These are phyloP conservation scores for Fusarium tanahbumbuense DNA, from an alignment of 2,329 filamentous ascomycete species.

Conservation along the genomic window DNA sequence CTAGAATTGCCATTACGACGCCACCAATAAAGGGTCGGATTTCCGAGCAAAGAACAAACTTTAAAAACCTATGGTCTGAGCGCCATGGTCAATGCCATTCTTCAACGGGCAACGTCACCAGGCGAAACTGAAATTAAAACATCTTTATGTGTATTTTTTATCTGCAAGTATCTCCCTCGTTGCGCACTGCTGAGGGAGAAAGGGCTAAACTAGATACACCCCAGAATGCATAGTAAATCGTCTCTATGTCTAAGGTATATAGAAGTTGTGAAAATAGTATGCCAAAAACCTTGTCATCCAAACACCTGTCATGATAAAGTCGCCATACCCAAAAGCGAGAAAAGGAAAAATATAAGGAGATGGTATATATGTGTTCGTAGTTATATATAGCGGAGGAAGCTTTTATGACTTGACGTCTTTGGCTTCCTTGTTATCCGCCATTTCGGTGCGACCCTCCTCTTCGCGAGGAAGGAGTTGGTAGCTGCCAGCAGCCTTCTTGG, in stretches of 20 bases:
- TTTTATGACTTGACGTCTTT: conserved; percentile 27
- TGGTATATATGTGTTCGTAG: conserved; percentile 8
- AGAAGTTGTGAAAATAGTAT: conserved; percentile 24
- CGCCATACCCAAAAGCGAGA: conserved; percentile 28
- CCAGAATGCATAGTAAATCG: conserved; percentile 33
- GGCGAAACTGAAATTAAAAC: neutral
- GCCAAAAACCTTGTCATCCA: conserved; percentile 22
- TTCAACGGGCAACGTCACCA: neutral
- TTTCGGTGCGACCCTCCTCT: conserved; percentile 34
- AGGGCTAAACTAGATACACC: conserved; percentile 19
- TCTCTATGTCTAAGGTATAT: conserved; percentile 37
- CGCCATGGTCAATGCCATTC: neutral
- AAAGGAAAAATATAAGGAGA: conserved; percentile 21
- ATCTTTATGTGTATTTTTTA: conserved; percentile 10
- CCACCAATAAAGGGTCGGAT: conserved; percentile 1
- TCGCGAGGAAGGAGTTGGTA: conserved; percentile 41
- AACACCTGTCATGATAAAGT: conserved; percentile 34
- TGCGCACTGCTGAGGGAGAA: conserved; percentile 33
- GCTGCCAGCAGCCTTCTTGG: conserved; percentile 42
- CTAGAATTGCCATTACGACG: neutral
- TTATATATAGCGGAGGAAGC: conserved; percentile 4
- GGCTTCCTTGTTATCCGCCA: conserved; percentile 33
- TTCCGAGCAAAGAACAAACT: conserved; percentile 1
- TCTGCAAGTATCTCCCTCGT: conserved; percentile 19
- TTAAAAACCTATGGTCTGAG: conserved; percentile 3